Evolutionary conservation across 805 yeast species (phyloP).

Genomic region (Hanseniaspora hatyaiensis): DNA sequence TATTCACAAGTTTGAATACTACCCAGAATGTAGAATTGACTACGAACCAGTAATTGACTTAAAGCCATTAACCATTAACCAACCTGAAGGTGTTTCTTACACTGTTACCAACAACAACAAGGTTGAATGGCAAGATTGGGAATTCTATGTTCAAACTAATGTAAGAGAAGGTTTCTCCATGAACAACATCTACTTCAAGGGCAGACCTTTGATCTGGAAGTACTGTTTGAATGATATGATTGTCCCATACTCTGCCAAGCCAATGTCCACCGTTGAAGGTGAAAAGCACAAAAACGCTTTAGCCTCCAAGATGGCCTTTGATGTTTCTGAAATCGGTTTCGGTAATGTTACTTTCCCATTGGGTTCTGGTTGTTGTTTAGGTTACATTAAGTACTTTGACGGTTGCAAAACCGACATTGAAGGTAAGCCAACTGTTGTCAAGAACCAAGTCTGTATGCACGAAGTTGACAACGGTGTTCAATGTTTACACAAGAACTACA

Average conservation of each 20-base stretch:
- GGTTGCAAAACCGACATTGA: constrained; percentile 42
- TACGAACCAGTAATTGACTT: constrained; percentile 37
- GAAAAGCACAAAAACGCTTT: constrained; percentile 46
- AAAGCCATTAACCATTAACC: constrained; percentile 57
- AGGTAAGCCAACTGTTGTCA: constrained; percentile 52
- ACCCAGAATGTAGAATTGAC: constrained; percentile 56
- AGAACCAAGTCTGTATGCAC: constrained; percentile 68
- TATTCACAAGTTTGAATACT: constrained; percentile 63
- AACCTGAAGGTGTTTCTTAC: constrained; percentile 76
- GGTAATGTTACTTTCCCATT: constrained; percentile 62
- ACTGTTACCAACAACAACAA: constrained; percentile 42
- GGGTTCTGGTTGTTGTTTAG: constrained; percentile 67
- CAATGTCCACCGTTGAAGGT: constrained; percentile 10
- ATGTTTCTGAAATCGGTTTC: constrained; percentile 75
- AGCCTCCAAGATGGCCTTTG: constrained; percentile 80
- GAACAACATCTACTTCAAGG: constrained; percentile 62
- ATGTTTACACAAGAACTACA: constrained; percentile 69
- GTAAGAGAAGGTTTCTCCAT: constrained; percentile 71
- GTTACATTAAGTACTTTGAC: constrained; percentile 64
- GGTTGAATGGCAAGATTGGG: constrained; percentile 76
- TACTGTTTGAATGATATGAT: constrained; percentile 71
- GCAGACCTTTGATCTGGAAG: constrained; percentile 65
- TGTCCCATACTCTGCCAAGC: constrained; percentile 75
- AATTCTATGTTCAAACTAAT: constrained; percentile 56
- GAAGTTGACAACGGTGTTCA: constrained; percentile 67